Evolutionary conservation across 1,284 basidiomycete genomes (phyloP), one percentile per base, ranked within the genome.

Genomic region (Rhizoctonia solani): DNA sequence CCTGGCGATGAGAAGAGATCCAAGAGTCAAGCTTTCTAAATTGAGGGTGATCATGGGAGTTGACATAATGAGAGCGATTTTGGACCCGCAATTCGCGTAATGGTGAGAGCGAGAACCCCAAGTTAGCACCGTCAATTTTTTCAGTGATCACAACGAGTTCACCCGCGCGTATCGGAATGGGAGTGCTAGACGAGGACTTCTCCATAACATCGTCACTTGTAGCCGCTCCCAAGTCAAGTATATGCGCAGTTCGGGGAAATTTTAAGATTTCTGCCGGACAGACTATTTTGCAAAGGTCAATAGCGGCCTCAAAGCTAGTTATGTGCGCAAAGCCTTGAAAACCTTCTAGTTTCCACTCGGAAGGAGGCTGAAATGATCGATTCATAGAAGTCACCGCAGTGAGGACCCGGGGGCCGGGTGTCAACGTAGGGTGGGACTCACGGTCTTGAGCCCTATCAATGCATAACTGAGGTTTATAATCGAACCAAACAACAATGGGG

Each of bases 41-140:
- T 73, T 87, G 85, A 67, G 79, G 82, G 72, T 86, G 85, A 21
- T 80, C 79, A 3, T 78, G 74, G 1, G 83, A 77, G 71, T 81
- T 81, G 41, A 87, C 79, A 71, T 81, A 86, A 75, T 87, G 85
- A 23, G 84, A 84, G n/a, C 85, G 81, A 72, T 87, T 87, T 74
- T 87, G 86, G 1, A 85, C 80, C 34, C 84, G 65, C 59, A 87
- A 77, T n/a, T 76, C 74, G 19, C 80, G 75, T 71, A 81, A 80
- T 2, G 77, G 73, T 3, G 82, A 82, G 30, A 87, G 78, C 23
- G 84, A 85, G 73, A 88, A 82, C 3, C 84, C 86, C 81, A 87
- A 82, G 74, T 88, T 87, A 29, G 85, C 85, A 6, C 86, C 86
- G 74, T 87, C 86, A 42, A 87, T 79, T 72, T 87, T 87, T 72